These are phyloP conservation scores for Aspergillus nanangensis DNA, from an alignment of 495 filamentous ascomycete genomes.

Conservation along the genomic window DNA sequence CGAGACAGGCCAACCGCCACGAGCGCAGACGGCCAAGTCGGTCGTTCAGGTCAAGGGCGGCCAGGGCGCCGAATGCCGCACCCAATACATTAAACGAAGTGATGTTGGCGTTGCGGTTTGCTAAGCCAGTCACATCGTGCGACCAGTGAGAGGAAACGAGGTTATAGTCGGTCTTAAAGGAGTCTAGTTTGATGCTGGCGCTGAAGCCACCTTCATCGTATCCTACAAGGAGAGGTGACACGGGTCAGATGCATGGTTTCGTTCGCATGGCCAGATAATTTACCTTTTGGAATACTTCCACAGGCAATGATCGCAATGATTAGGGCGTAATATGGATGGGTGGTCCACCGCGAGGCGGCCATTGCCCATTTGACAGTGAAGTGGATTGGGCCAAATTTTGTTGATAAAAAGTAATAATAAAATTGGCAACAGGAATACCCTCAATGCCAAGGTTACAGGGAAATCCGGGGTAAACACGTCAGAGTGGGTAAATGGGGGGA, in stretches of 20 bases:
- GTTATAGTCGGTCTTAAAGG: constrained; percentile 38
- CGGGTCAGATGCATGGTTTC: constrained; percentile 5
- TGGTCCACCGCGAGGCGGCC: constrained; percentile 23
- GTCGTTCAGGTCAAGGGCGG: constrained; percentile 37
- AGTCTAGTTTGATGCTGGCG: constrained; percentile 34
- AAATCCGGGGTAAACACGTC: too few relatives aligned
- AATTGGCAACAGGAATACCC: too few relatives aligned
- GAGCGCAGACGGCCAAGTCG: constrained; percentile 33
- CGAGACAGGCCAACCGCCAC: constrained; percentile 35
- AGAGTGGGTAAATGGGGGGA: too few relatives aligned
- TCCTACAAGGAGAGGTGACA: constrained; percentile 19
- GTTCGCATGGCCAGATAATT: not conserved
- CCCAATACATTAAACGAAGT: constrained; percentile 43
- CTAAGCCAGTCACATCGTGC: constrained; percentile 28
- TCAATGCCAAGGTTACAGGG: too few relatives aligned
- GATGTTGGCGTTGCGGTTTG: constrained; percentile 41
- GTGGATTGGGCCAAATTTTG: too few relatives aligned
- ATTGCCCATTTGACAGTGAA: too few relatives aligned
- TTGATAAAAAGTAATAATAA: too few relatives aligned
- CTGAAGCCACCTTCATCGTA: constrained; percentile 48
- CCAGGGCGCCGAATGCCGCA: constrained; percentile 37
- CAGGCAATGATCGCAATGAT: constrained; percentile 38
- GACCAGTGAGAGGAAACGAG: constrained; percentile 32
- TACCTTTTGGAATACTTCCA: constrained; percentile 43
- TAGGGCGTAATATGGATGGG: constrained; percentile 35